Evolutionary conservation across 768 basidiomycete species (phyloP).

Genomic region (Naganishia vaughanmartiniae): DNA sequence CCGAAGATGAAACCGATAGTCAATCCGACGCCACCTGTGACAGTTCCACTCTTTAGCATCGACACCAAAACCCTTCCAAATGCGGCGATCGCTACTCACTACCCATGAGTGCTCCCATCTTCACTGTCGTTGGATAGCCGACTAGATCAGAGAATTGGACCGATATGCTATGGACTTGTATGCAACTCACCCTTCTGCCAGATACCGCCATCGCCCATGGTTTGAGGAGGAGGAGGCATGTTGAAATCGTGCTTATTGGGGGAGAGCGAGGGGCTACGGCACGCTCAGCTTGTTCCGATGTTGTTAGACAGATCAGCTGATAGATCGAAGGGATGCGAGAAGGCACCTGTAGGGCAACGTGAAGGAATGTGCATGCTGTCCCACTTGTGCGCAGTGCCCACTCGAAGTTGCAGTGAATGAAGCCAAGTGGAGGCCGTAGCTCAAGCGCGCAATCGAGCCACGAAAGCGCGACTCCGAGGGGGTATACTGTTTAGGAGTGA

Average conservation of each 20-base stretch:
- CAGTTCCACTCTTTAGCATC: neutral
- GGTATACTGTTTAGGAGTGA: too few species aligned
- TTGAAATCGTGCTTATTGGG: slow-evolving; percentile 20
- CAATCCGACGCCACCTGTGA: slow-evolving; percentile 75
- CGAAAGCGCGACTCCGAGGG: neutral
- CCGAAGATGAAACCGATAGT: slow-evolving; percentile 98
- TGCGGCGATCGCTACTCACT: slow-evolving; percentile 36
- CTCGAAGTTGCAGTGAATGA: too few species aligned
- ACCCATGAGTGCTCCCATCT: slow-evolving; percentile 52
- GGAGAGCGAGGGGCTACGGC: neutral
- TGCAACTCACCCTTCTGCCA: slow-evolving; percentile 48
- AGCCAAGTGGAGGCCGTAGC: neutral
- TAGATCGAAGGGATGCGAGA: too few species aligned
- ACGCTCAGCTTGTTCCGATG: neutral
- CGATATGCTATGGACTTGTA: neutral
- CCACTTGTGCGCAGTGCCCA: too few species aligned
- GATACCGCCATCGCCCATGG: slow-evolving; percentile 44
- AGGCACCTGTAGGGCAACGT: too few species aligned
- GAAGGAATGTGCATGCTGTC: too few species aligned
- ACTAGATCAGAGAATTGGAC: neutral
- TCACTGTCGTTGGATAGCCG: slow-evolving; percentile 36
- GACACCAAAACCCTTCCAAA: neutral
- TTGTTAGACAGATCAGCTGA: neutral
- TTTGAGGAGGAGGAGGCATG: slow-evolving; percentile 51
- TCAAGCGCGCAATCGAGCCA: neutral